Evolutionary conservation across 2,329 filamentous ascomycete species (phyloP).

Genomic region (Calonectria naviculata): DNA sequence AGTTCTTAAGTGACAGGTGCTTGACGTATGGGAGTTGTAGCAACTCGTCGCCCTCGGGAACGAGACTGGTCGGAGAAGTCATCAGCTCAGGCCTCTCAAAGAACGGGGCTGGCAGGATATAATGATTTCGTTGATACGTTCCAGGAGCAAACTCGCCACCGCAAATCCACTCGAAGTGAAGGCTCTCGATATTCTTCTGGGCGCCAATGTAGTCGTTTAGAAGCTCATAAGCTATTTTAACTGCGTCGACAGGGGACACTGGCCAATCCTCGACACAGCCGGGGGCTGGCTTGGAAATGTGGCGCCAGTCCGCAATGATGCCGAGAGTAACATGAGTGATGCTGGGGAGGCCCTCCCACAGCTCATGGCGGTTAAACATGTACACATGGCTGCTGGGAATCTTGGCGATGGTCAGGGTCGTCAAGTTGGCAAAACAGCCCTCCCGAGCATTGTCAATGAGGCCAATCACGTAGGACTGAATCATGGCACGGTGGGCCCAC

Average conservation of each 20-base stretch:
- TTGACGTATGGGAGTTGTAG: conserved; percentile 67
- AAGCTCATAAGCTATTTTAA: conserved; percentile 62
- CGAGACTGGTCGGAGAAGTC: conserved; percentile 41
- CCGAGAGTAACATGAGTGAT: conserved; percentile 67
- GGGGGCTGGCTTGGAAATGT: conserved; percentile 63
- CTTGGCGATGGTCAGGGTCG: conserved; percentile 71
- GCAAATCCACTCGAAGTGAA: conserved; percentile 74
- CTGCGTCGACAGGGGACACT: conserved; percentile 63
- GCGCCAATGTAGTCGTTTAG: conserved; percentile 61
- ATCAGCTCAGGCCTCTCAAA: conserved; percentile 48
- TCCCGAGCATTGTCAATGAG: conserved; percentile 67
- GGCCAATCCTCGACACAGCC: conserved; percentile 60
- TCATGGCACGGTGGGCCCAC: conserved; percentile 76
- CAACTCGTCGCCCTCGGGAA: conserved; percentile 49
- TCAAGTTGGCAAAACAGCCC: conserved; percentile 62
- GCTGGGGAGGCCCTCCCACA: conserved; percentile 70
- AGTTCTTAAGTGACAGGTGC: conserved; percentile 73
- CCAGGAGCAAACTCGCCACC: conserved; percentile 76
- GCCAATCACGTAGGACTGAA: conserved; percentile 74
- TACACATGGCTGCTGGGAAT: conserved; percentile 71
- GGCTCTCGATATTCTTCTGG: conserved; percentile 62
- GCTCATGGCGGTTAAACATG: conserved; percentile 65
- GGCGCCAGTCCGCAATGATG: conserved; percentile 75
- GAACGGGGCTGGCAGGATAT: conserved; percentile 72
- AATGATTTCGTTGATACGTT: conserved; percentile 68